phyloP scores from a whole-genome alignment of 2,329 filamentous ascomycete species.

The Penicillium sp. region DNA sequence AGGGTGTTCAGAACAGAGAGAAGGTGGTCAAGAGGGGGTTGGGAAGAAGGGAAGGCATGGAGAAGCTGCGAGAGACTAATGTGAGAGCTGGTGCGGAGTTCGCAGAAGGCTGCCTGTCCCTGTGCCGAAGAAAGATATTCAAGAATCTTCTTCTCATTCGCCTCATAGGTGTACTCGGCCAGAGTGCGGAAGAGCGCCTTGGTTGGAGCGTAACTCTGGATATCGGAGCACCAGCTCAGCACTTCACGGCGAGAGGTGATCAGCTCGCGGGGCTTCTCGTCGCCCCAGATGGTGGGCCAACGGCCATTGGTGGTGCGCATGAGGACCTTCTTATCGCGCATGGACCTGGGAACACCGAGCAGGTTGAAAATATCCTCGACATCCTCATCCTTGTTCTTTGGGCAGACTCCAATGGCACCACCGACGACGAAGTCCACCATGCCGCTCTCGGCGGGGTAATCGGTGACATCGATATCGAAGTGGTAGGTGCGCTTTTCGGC shows the following conservation, averaged over 20 bases:
- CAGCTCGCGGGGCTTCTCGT: constrained; percentile 82
- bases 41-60: constrained; percentile 86
- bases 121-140: constrained; percentile 84
- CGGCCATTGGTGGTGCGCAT: constrained; percentile 79
- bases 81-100: constrained; percentile 87
- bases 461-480: constrained; percentile 94
- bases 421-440: constrained; percentile 93
- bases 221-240: constrained; percentile 93
- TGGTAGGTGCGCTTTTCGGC: constrained; percentile 98
- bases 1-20: constrained; percentile 80
- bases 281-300: constrained; percentile 98
- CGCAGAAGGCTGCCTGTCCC: constrained; percentile 90
- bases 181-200: constrained; percentile 84
- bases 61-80: constrained; percentile 85
- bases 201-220: constrained; percentile 89
- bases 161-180: constrained; percentile 79
- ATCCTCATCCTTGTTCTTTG: constrained; percentile 75
- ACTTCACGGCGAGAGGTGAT: constrained; percentile 87
- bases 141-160: constrained; percentile 86
- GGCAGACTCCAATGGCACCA: constrained; percentile 90
- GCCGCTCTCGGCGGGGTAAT: constrained; percentile 82
- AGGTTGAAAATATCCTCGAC: constrained; percentile 86
- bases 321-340: constrained; percentile 81
- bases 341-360: constrained; percentile 77
- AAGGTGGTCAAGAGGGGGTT: constrained; percentile 81